Base-by-base conservation (phyloP, 164 flowering plant species). In the Annona cherimola region DNA sequence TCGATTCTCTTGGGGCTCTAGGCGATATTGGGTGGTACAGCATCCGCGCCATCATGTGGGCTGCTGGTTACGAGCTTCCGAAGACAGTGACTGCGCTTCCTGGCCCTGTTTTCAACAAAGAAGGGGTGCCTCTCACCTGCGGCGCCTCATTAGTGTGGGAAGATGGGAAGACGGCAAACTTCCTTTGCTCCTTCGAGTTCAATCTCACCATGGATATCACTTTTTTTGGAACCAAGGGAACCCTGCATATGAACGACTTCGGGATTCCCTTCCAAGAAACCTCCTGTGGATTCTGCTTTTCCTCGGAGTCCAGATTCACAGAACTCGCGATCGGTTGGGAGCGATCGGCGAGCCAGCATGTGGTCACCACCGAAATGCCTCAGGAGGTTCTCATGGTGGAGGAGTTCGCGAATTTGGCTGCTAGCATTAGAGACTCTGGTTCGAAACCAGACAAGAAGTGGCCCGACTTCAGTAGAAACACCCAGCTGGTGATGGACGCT, bases 1-100 rank as follows among this genome's bases (percentile, higher is more conserved):
- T 82, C 4, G 87, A 84, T 65, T 65, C 73, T 39, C 79, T 84
- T 7, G 87, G 87, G 16, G 81, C 79, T 67, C 80, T 84, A 18
- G 87, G 87, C 5, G 85, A 84, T 60, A 3, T 59, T 3, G 87
- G 87, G 41, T 84, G 85, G 85, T 84, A 84, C 71, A 82, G 85
- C 76, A 74, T 76, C 65, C 76, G 85, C n/a, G 73, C 80, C 35
- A 84, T 82, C 68, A 55, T 84, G 20, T 84, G 85, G 84, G 78
- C 84, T 40, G 80, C 76, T 3, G 69, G 78, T 60, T 78, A 81
- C 42, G 78, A 82, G 71, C 76, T 84, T 42, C 87, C 87, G 1
- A 76, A 81, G 46, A 76, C 81, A 4, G 85, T 78, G 4, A 82
- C 75, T 1, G 85, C 85, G 0, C 46, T 81, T 42, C 80, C 68